Evolutionary conservation across 768 basidiomycete genomes (phyloP).

Genomic region (Udeniomyces megalosporus): DNA sequence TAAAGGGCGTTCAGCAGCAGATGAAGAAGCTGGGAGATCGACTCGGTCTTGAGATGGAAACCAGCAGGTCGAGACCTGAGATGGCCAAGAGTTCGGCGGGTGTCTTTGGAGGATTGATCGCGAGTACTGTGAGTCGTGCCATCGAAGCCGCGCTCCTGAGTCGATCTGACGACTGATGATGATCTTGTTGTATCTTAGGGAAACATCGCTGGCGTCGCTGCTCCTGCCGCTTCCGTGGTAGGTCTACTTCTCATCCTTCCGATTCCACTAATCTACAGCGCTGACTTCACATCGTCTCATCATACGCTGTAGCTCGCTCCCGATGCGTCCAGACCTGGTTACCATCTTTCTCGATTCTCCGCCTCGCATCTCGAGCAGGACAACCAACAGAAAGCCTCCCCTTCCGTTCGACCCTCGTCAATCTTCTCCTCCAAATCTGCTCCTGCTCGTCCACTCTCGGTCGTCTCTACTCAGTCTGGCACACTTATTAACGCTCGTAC

Average conservation of each 20-base stretch:
- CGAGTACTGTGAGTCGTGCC: conserved; percentile 34
- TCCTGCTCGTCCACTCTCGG: background rate
- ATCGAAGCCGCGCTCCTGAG: background rate
- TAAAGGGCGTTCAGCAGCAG: conserved; percentile 15
- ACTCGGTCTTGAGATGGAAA: conserved; percentile 20
- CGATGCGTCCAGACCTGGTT: conserved; percentile 47
- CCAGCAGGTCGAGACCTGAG: conserved; percentile 22
- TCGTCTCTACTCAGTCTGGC: background rate
- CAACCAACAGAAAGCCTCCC: conserved; percentile 7
- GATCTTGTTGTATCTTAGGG: conserved; percentile 24
- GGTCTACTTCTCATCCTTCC: background rate
- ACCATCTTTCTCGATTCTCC: conserved; percentile 44
- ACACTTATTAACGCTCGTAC: background rate
- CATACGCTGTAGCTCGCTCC: conserved; percentile 33
- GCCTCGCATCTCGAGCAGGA: conserved; percentile 16
- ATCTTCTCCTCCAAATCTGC: conserved; percentile 10
- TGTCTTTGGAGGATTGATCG: conserved; percentile 55
- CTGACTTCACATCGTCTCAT: conserved; percentile 26
- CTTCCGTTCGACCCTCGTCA: conserved; percentile 15
- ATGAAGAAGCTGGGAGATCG: conserved; percentile 18
- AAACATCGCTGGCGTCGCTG: conserved; percentile 45
- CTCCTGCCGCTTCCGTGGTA: conserved; percentile 32
- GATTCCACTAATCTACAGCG: conserved; percentile 18
- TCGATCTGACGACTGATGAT: too few relatives aligned
- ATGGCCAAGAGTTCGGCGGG: conserved; percentile 42